Conservation (phyloP, 768 basidiomycete species). For the Amanita molliuscula region DNA sequence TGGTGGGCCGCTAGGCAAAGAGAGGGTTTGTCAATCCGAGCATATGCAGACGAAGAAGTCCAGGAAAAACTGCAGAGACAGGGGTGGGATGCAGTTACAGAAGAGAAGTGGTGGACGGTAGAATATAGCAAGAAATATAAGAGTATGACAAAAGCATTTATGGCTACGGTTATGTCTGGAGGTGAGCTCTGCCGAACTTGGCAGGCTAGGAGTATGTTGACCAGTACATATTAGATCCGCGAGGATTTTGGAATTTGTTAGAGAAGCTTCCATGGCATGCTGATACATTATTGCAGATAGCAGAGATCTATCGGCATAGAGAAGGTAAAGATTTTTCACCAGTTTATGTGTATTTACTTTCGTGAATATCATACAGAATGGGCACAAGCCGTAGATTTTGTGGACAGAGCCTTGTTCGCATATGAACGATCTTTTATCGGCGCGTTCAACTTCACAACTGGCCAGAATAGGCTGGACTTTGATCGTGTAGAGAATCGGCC, state of each 20-base stretch:
- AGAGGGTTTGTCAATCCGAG: conserved; percentile 63
- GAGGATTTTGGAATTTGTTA: conserved; percentile 69
- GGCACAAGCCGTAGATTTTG: conserved; percentile 73
- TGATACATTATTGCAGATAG: conserved; percentile 81
- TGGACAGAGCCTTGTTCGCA: conserved; percentile 89
- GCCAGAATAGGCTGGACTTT: conserved; percentile 81
- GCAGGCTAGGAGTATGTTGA: background rate
- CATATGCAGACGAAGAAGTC: conserved; percentile 46
- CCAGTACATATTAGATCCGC: conserved; percentile 43
- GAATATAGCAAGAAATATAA: conserved; percentile 83
- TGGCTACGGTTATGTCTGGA: conserved; percentile 72
- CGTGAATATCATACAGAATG: conserved; percentile 41
- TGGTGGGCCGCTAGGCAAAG: conserved; percentile 68
- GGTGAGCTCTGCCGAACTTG: conserved; percentile 34
- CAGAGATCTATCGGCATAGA: conserved; percentile 77
- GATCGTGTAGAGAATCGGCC: conserved; percentile 85
- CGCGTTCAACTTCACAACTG: conserved; percentile 75
- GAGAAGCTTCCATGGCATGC: conserved; percentile 81
- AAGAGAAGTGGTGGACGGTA: conserved; percentile 84
- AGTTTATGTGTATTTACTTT: background rate
- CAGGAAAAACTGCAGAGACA: conserved; percentile 29
- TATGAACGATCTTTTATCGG: conserved; percentile 89
- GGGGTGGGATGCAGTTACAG: conserved; percentile 18
- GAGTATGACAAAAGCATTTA: conserved; percentile 69
- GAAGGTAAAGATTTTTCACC: conserved; percentile 46